phyloP scores from a whole-genome alignment of 306 rosid species.

The Dryas octopetala region DNA sequence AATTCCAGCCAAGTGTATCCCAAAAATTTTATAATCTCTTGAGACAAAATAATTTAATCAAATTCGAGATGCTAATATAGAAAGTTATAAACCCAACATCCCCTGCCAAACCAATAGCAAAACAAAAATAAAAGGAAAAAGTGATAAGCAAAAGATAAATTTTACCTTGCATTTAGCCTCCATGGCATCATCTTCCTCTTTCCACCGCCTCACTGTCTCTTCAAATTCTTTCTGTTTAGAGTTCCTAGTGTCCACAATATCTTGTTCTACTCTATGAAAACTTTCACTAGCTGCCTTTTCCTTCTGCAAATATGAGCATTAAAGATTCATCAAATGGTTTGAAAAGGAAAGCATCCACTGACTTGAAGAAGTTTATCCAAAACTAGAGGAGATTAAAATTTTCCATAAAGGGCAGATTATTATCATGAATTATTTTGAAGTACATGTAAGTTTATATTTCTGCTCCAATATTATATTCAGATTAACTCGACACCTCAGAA shows the following conservation, averaged over 20 bases:
- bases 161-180: slow-evolving; percentile 56
- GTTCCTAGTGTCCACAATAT: slow-evolving; percentile 26
- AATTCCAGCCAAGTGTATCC: neutral
- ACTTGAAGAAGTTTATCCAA: slow-evolving; percentile 19
- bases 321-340: slow-evolving; percentile 17
- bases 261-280: slow-evolving; percentile 34
- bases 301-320: slow-evolving; percentile 38
- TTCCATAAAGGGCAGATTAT: slow-evolving; percentile 7
- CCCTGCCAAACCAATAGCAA: neutral
- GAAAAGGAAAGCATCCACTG: slow-evolving; percentile 10
- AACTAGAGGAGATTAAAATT: neutral
- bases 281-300: slow-evolving; percentile 28
- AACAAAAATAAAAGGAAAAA: neutral
- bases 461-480: slow-evolving; percentile 23
- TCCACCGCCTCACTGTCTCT: slow-evolving; percentile 40
- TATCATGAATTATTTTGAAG: slow-evolving; percentile 17
- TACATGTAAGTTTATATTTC: neutral
- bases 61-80: neutral
- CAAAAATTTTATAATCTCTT: neutral
- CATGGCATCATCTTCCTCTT: slow-evolving; percentile 37
- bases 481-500: slow-evolving; percentile 8
- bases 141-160: neutral
- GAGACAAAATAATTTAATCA: neutral
- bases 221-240: slow-evolving; percentile 39
- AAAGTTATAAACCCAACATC: neutral